Base-by-base conservation (phyloP, 176 grass and related monocot genomes). In the Ensete glaucum region DNA sequence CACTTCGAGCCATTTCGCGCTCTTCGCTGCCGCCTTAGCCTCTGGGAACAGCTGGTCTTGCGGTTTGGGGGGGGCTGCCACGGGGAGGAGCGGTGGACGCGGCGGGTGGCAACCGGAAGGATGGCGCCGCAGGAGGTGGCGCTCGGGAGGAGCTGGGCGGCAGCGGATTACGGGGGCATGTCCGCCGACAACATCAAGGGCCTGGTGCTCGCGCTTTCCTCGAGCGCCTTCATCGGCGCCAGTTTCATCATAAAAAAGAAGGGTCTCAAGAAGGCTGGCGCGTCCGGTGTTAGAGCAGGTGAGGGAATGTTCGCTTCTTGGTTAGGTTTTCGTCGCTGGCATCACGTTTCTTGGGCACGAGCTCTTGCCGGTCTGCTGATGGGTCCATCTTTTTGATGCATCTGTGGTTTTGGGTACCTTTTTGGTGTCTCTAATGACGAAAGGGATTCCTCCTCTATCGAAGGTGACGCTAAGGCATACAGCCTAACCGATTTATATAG, bases 181-280 rank as follows among this genome's bases (percentile, higher is more conserved):
- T 70, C 67, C 43, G 34, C 16, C 67, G 67, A 70, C 67, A 70
- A 70, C 48, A 50, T 70, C 67, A 70, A 70, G 67, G 67, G 67
- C 7, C 24, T 70, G 13, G 34, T 50, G 15, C 67, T 70, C 34
- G 67, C 67, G 16, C 29, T 70, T 16, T 70, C 67, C 29, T 70
- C 67, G 29, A 70, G 67, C 34, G 67, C 67, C 16, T 70, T 70
- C 43, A 51, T 70, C 43, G 67, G 67, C 17, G 29, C 67, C 48
- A 70, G 67, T 43, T 70, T 70, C 50, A 70, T 70, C 43, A n/a
- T 70, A 14, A 70, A 70, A 43, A 70, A 70, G 67, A 70, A 51
- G 43, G 34, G 67, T 19, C 34, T 70, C 1, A 70, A 51, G 34
- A 70, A 70, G 67, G 67, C 67, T 1, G 29, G 34, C 3, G 67